phyloP scores from a whole-genome alignment of 352 stramenopile genomes.

The Phytophthora podocarpi region DNA sequence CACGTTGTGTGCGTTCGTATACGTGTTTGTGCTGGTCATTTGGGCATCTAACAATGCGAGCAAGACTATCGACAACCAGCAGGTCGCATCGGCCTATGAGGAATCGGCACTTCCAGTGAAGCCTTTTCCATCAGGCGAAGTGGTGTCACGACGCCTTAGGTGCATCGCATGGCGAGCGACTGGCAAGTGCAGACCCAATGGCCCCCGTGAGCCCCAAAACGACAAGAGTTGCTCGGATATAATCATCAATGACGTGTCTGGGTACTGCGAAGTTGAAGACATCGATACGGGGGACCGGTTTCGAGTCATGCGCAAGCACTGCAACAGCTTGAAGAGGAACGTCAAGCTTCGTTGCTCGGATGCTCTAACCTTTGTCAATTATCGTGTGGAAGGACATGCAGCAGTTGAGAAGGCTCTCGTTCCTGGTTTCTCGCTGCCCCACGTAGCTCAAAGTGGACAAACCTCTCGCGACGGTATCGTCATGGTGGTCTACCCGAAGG shows the following conservation, averaged over 20 bases:
- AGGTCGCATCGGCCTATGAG: background rate
- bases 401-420: slow-evolving; percentile 17
- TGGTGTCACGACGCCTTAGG: slow-evolving; percentile 10
- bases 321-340: slow-evolving; percentile 33
- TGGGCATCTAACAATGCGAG: slow-evolving; percentile 17
- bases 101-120: slow-evolving; percentile 1
- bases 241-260: slow-evolving; percentile 31
- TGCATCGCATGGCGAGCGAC: slow-evolving; percentile 35
- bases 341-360: slow-evolving; percentile 49
- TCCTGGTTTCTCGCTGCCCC: slow-evolving; percentile 19
- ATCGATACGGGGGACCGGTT: slow-evolving; percentile 33
- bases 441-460: background rate
- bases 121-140: slow-evolving; percentile 3
- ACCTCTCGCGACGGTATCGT: slow-evolving; percentile 36
- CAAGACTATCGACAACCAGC: background rate
- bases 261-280: slow-evolving; percentile 43
- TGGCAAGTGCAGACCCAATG: slow-evolving; percentile 27
- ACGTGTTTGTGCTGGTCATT: slow-evolving; percentile 16
- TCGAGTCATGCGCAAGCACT: slow-evolving; percentile 38
- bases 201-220: slow-evolving; percentile 21
- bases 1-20: slow-evolving; percentile 5
- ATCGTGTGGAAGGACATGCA: slow-evolving; percentile 26
- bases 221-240: slow-evolving; percentile 23
- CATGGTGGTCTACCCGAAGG: slow-evolving; percentile 57
- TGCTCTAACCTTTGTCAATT: slow-evolving; percentile 42